phyloP scores from a whole-genome alignment of 371 early-diverging fungal species.

The Mucor circinelloides region DNA sequence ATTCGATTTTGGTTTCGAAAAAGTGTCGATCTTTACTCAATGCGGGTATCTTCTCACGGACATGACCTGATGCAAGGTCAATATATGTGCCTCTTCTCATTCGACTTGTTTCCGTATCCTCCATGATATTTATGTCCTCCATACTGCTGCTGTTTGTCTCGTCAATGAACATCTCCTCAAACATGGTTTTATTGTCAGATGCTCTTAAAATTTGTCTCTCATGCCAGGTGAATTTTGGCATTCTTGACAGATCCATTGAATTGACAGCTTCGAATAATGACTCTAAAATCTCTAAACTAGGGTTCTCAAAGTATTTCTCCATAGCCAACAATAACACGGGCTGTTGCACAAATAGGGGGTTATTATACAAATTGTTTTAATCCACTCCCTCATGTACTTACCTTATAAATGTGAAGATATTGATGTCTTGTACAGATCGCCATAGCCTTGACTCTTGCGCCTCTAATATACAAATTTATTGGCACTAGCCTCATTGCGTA shows the following conservation, averaged over 20 bases:
- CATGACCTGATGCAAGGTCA: conserved; percentile 54
- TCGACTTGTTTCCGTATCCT: conserved; percentile 24
- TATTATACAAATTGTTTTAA: neutral
- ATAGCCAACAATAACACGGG: conserved; percentile 87
- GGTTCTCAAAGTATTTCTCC: conserved; percentile 87
- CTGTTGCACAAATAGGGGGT: conserved; percentile 34
- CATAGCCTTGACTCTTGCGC: conserved; percentile 93
- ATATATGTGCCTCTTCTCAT: conserved; percentile 54
- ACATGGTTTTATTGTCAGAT: conserved; percentile 80
- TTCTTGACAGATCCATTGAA: conserved; percentile 79
- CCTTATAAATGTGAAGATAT: conserved; percentile 93
- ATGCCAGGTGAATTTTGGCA: conserved; percentile 78
- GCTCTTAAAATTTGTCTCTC: conserved; percentile 80
- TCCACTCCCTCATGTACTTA: conserved; percentile 21
- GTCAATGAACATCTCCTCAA: conserved; percentile 77
- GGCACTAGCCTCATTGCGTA: neutral
- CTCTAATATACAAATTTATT: conserved; percentile 43
- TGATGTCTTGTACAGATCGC: conserved; percentile 89
- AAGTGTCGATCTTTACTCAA: conserved; percentile 84
- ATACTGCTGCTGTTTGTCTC: conserved; percentile 1
- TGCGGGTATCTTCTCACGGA: conserved; percentile 41
- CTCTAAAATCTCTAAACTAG: conserved; percentile 74
- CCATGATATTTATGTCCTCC: conserved; percentile 21
- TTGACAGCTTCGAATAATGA: conserved; percentile 84
- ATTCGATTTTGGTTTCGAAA: conserved; percentile 83